These are phyloP conservation scores for Sclerotinia subarctica DNA, from an alignment of 2,329 filamentous ascomycete genomes.

Conservation along the genomic window DNA sequence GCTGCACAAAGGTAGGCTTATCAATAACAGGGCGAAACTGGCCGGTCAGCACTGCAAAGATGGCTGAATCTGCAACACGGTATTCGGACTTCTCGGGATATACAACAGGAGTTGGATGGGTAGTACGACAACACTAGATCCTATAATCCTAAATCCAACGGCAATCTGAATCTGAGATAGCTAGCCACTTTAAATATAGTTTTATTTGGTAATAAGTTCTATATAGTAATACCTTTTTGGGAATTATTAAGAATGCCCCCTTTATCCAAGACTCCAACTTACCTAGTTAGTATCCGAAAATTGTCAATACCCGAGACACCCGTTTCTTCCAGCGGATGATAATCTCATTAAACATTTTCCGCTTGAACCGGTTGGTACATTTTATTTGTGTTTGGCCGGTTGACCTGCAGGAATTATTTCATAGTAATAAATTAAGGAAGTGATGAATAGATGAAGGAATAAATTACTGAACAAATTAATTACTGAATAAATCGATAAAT, in stretches of 20 bases:
- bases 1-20: background rate
- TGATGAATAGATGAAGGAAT: no score
- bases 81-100: conserved; percentile 2
- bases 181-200: background rate
- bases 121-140: background rate
- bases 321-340: background rate
- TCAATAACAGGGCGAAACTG: background rate
- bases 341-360: background rate
- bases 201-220: background rate
- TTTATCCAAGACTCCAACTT: no score
- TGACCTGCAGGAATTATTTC: background rate
- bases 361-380: background rate
- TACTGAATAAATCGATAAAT: no score
- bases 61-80: conserved; percentile 1
- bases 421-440: no score
- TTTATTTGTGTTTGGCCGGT: background rate
- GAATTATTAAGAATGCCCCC: background rate
- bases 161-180: background rate
- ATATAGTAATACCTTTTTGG: background rate
- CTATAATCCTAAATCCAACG: background rate
- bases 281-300: background rate
- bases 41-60: background rate
- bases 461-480: no score
- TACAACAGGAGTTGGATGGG: background rate
- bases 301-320: background rate